Evolutionary conservation across 2,329 filamentous ascomycete genomes (phyloP).

Genomic region (Colletotrichum gloeosporioides): DNA sequence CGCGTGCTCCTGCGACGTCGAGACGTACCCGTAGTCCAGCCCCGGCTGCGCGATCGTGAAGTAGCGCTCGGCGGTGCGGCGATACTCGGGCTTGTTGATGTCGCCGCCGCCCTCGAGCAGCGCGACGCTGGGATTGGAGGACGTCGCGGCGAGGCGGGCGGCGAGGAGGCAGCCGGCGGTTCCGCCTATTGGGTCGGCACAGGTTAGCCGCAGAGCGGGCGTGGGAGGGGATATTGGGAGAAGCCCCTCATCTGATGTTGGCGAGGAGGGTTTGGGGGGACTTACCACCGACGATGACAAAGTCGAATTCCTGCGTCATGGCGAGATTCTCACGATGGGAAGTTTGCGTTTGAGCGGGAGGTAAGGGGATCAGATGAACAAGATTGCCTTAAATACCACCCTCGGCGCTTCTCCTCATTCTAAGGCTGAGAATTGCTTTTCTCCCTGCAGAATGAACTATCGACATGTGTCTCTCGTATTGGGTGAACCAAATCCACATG

Average conservation of each 20-base stretch:
- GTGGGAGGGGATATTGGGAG: background rate
- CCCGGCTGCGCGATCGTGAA: slow-evolving; percentile 50
- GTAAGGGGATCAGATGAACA: background rate
- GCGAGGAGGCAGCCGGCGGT: slow-evolving; percentile 65
- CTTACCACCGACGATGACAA: slow-evolving; percentile 39
- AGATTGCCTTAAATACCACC: background rate
- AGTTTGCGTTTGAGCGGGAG: background rate
- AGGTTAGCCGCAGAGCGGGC: background rate
- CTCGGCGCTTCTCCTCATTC: background rate
- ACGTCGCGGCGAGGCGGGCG: slow-evolving; percentile 51
- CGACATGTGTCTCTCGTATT: background rate
- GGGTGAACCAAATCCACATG: background rate
- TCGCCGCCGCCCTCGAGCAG: slow-evolving; percentile 64
- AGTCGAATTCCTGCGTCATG: slow-evolving; percentile 29
- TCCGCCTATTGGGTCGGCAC: slow-evolving; percentile 47
- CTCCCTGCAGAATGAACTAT: background rate
- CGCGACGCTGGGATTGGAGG: slow-evolving; percentile 56
- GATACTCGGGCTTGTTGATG: slow-evolving; percentile 52
- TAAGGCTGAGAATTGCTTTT: background rate
- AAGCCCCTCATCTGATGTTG: background rate
- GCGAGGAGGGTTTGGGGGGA: background rate
- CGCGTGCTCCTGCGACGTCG: slow-evolving; percentile 48
- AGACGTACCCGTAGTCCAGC: slow-evolving; percentile 61
- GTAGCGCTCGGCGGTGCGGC: slow-evolving; percentile 58
- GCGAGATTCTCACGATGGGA: background rate